Evolutionary conservation across 371 early-diverging fungal species (phyloP).

Genomic region (Blakeslea trispora): DNA sequence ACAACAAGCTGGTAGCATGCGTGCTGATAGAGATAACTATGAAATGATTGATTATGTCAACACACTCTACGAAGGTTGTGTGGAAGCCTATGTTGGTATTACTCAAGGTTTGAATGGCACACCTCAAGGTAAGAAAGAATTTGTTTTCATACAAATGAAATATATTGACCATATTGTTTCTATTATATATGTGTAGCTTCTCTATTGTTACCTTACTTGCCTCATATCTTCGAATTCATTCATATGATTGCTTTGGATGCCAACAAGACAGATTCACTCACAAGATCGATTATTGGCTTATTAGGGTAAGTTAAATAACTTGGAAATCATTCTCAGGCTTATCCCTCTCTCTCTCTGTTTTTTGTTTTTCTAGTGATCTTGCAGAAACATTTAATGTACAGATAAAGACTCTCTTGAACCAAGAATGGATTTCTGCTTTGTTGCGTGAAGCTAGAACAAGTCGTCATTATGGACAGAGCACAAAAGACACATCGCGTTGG

Average conservation of each 20-base stretch:
- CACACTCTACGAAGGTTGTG: constrained; percentile 81
- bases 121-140: constrained; percentile 6
- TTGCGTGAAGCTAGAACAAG: constrained; percentile 77
- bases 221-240: constrained; percentile 78
- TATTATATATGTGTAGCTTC: constrained; percentile 38
- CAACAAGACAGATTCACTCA: constrained; percentile 63
- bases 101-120: constrained; percentile 85
- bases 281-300: constrained; percentile 79
- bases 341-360: no score
- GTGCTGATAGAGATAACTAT: constrained; percentile 65
- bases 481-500: constrained; percentile 86
- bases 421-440: constrained; percentile 64
- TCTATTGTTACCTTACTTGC: constrained; percentile 62
- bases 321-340: no score
- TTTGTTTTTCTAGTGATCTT: constrained; percentile 53
- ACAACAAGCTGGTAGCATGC: constrained; percentile 75
- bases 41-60: constrained; percentile 86
- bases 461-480: constrained; percentile 57
- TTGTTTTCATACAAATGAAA: background rate
- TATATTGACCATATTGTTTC: no score
- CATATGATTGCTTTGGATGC: constrained; percentile 61
- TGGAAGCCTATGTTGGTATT: constrained; percentile 96
- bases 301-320: constrained; percentile 68
- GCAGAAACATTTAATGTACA: constrained; percentile 80
- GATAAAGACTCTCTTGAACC: constrained; percentile 61